Conservation (phyloP, 2,329 filamentous ascomycete genomes). For the Penicillium capsulatum region DNA sequence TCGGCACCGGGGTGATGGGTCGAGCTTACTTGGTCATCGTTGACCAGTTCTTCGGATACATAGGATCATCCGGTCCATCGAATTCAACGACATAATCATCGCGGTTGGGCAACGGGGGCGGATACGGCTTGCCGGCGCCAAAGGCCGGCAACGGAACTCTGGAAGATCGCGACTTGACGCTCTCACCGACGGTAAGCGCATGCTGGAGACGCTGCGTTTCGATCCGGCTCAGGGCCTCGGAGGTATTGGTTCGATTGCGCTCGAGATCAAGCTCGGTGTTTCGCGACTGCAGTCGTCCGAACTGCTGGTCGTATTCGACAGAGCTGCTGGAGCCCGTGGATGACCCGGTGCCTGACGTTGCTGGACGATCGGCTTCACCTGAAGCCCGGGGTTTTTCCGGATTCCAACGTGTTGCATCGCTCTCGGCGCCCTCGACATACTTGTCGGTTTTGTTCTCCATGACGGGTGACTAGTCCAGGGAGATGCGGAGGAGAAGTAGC, state of each 20-base stretch:
- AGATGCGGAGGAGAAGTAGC: background rate
- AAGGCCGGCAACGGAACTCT: conserved; percentile 23
- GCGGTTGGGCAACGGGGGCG: conserved; percentile 47
- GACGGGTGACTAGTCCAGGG: background rate
- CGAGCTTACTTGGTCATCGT: conserved; percentile 42
- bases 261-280: conserved; percentile 31
- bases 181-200: conserved; percentile 36
- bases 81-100: conserved; percentile 57
- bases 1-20: background rate
- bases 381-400: conserved; percentile 11
- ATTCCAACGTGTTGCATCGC: conserved; percentile 4
- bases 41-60: conserved; percentile 53
- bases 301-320: conserved; percentile 24
- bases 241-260: conserved; percentile 22
- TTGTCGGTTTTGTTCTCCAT: conserved; percentile 11
- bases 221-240: conserved; percentile 28
- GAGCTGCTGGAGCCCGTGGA: conserved; percentile 25
- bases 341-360: conserved; percentile 18
- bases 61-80: conserved; percentile 49
- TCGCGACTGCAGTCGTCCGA: conserved; percentile 28
- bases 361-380: conserved; percentile 10
- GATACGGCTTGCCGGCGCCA: conserved; percentile 48
- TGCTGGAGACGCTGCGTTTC: conserved; percentile 36
- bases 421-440: conserved; percentile 10
- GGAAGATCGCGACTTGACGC: conserved; percentile 24